A percentile compares a stretch with the other conserved stretches of the same genome.
phyloP scores from a whole-genome alignment of 1,284 basidiomycete species.

The Dichomitus squalens region DNA sequence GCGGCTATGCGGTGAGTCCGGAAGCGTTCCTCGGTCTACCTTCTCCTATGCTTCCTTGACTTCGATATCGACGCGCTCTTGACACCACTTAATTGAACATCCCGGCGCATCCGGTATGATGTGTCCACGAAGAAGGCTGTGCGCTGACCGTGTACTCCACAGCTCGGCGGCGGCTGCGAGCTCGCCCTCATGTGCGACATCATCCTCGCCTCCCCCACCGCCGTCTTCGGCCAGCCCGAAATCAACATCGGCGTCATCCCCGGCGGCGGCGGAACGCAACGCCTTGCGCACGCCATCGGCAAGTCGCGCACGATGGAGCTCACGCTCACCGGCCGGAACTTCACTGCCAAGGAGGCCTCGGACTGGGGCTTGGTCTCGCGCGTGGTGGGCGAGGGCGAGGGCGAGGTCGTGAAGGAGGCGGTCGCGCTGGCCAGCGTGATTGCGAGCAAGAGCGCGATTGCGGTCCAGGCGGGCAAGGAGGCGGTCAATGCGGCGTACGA shows the following conservation, averaged over 20 bases:
- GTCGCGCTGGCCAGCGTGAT: constrained; percentile 83
- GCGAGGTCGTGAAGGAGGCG: constrained; percentile 87
- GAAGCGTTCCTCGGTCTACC: neutral
- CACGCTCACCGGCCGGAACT: constrained; percentile 84
- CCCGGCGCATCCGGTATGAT: neutral
- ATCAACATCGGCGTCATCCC: constrained; percentile 98
- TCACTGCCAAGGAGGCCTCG: constrained; percentile 84
- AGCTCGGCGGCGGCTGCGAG: constrained; percentile 97
- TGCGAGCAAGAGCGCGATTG: constrained; percentile 83
- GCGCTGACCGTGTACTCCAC: neutral
- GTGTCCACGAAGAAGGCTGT: too few species aligned
- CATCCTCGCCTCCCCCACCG: constrained; percentile 91
- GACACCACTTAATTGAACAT: neutral
- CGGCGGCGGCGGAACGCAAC: constrained; percentile 77
- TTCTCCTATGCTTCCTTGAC: neutral
- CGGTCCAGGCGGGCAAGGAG: constrained; percentile 93
- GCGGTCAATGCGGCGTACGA: constrained; percentile 94
- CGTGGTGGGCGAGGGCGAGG: constrained; percentile 78
- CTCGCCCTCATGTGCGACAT: constrained; percentile 98
- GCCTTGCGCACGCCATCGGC: constrained; percentile 85
- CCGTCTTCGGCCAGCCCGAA: constrained; percentile 96
- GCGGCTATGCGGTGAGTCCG: constrained; percentile 85
- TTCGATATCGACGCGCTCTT: neutral
- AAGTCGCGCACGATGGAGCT: constrained; percentile 98
- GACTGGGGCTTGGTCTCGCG: constrained; percentile 85